phyloP scores from a whole-genome alignment of 345 rosid genomes.

The Syzygium aqueum region DNA sequence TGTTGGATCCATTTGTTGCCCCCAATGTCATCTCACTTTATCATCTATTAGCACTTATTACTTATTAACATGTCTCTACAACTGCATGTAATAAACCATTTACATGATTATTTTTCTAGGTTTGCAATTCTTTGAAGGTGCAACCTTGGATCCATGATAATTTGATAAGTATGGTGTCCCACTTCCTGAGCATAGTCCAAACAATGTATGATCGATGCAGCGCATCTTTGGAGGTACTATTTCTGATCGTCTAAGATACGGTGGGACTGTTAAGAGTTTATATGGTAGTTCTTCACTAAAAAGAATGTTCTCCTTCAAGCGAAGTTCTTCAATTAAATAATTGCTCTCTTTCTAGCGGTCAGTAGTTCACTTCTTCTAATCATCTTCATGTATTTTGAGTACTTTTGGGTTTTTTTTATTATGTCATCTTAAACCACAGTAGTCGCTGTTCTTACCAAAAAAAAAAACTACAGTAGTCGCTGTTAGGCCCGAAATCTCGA shows the following conservation, averaged over 20 bases:
- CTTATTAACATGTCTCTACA: neutral
- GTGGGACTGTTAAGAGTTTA: neutral
- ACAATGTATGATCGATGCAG: conserved; percentile 83
- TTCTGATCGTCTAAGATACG: neutral
- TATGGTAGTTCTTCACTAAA: neutral
- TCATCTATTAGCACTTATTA: neutral
- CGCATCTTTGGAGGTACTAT: conserved; percentile 69
- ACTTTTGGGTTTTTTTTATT: neutral
- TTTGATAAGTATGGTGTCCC: conserved; percentile 46
- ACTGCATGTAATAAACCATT: neutral
- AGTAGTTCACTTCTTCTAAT: neutral
- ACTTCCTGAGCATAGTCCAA: conserved; percentile 65
- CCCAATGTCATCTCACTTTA: neutral
- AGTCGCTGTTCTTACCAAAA: neutral
- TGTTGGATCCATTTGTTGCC: neutral
- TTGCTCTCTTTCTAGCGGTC: neutral
- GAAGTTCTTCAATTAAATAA: neutral
- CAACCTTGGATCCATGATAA: conserved; percentile 50
- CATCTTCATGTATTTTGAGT: neutral
- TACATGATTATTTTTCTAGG: conserved; percentile 28
- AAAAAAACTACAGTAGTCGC: neutral
- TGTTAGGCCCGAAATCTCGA: neutral
- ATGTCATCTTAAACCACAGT: neutral
- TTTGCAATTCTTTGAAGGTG: conserved; percentile 65
- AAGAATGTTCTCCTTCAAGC: neutral